phyloP scores from a whole-genome alignment of 805 yeast species.

The Yarrowia bubula region DNA sequence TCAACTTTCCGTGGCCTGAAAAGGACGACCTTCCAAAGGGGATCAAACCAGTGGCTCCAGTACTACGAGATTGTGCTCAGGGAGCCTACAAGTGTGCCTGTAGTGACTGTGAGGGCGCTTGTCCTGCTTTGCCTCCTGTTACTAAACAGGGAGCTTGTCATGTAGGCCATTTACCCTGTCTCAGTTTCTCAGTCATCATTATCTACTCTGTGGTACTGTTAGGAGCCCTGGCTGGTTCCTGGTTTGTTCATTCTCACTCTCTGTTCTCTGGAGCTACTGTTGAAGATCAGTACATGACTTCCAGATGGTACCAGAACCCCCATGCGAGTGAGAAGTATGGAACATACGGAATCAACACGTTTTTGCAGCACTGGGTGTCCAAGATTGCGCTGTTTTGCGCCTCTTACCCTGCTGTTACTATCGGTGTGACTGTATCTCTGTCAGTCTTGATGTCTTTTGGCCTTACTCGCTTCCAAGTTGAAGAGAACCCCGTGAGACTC shows the following conservation, averaged over 20 bases:
- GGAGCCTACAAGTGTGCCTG: conserved; percentile 76
- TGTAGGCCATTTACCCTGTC: conserved; percentile 67
- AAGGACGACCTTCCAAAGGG: conserved; percentile 6
- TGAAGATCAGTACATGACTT: conserved; percentile 6
- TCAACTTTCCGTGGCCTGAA: conserved; percentile 58
- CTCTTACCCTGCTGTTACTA: conserved; percentile 52
- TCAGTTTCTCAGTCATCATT: conserved; percentile 60
- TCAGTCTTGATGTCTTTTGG: conserved; percentile 46
- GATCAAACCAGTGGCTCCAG: conserved; percentile 31
- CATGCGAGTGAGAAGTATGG: conserved; percentile 31
- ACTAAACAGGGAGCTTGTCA: conserved; percentile 46
- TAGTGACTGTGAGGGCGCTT: conserved; percentile 78
- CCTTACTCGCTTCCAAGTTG: conserved; percentile 54
- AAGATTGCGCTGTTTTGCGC: conserved; percentile 61
- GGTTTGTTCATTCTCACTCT: background rate
- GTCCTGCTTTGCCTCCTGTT: conserved; percentile 64
- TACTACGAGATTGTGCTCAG: conserved; percentile 56
- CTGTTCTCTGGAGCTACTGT: conserved; percentile 2
- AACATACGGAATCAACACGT: conserved; percentile 48
- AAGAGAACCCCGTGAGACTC: conserved; percentile 73
- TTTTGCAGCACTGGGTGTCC: conserved; percentile 50
- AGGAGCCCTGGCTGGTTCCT: background rate
- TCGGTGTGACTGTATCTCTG: conserved; percentile 47
- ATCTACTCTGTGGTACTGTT: conserved; percentile 45
- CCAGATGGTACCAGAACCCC: conserved; percentile 8